Evolutionary conservation across 352 stramenopile species (phyloP), one percentile per base, ranked within the genome.

Genomic region (Globisporangium nunn): DNA sequence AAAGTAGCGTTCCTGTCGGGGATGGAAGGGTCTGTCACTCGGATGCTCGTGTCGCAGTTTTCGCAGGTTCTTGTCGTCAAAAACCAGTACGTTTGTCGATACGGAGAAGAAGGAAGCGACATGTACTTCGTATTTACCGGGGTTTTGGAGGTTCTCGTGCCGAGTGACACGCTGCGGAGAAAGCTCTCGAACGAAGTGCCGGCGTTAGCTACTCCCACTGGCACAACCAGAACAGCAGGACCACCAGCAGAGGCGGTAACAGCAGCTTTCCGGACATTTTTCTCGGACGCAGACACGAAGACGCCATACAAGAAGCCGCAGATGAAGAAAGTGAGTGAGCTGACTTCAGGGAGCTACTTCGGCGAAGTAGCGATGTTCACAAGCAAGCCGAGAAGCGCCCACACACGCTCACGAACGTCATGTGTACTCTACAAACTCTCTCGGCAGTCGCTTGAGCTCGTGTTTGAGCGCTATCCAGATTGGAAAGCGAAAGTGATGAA

Each of bases 71-170:
- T 85, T 3, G 62, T 80, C 5, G 54, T 77, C 0, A 47, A 60
- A 0, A 57, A 74, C 17, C 54, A 80, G 45, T 78, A 68, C 17
- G 64, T 81, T 4, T 81, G 63, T 33, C 61, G 58, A 8, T 72
- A 65, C 15, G 63, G 67, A 3, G 74, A 85, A 8, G 63, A 76
- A 46, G 74, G 71, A 0, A 70, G 58, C 54, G 74, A 85, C 14
- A 85, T 85, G 74, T 85, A 59, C 35, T 81, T 85, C 52, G 63
- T 85, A 1, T 85, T 80, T 41, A 71, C 71, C 1, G 74, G 74
- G 1, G 57, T 76, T 4, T 56, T 85, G 0, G 67, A 72, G 6
- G 63, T 84, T 10, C 59, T 72, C 33, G 29, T 81, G 48, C 29
- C 46, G 6, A 46, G 40, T 6, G 14, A 46, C 23, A 12, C 31